A percentile compares a stretch with the other conserved stretches of the same genome.
These are phyloP conservation scores for Naumovozyma dairenensis DNA, from an alignment of 805 yeast species.

Conservation along the genomic window DNA sequence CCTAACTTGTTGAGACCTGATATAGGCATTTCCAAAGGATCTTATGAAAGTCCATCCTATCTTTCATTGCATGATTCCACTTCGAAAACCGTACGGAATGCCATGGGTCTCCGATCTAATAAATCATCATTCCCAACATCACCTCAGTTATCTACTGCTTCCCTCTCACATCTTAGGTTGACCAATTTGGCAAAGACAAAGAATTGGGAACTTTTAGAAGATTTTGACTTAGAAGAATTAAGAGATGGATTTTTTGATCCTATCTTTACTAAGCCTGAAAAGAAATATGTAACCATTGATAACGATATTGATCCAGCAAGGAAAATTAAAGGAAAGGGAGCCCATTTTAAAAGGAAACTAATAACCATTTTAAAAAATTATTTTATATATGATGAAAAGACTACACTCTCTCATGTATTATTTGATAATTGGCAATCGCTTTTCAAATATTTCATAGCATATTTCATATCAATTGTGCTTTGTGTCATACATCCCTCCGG, in stretches of 20 bases:
- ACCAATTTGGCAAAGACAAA: slow-evolving; percentile 21
- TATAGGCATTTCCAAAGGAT: slow-evolving; percentile 18
- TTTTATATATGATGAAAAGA: too few relatives aligned
- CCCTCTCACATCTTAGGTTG: slow-evolving; percentile 30
- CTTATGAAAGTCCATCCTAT: slow-evolving; percentile 18
- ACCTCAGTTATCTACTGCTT: slow-evolving; percentile 23
- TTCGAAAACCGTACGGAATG: background rate
- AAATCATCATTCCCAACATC: background rate
- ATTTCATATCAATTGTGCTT: slow-evolving; percentile 31
- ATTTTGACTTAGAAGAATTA: slow-evolving; percentile 34
- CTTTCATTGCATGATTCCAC: slow-evolving; percentile 12
- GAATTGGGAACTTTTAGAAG: slow-evolving; percentile 27
- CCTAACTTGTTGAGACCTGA: too few relatives aligned
- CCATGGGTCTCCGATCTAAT: background rate
- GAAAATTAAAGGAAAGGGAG: too few relatives aligned
- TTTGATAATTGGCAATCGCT: background rate
- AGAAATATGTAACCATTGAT: slow-evolving; percentile 1
- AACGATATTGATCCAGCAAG: slow-evolving; percentile 2
- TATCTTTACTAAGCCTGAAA: slow-evolving; percentile 27
- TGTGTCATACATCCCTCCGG: slow-evolving; percentile 33
- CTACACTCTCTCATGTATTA: too few relatives aligned
- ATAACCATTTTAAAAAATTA: too few relatives aligned
- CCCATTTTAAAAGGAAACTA: too few relatives aligned
- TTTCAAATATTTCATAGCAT: slow-evolving; percentile 32
- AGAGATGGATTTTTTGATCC: slow-evolving; percentile 44